Base-by-base conservation (phyloP, 129 eudicot genomes). In the Lactuca sativa region DNA sequence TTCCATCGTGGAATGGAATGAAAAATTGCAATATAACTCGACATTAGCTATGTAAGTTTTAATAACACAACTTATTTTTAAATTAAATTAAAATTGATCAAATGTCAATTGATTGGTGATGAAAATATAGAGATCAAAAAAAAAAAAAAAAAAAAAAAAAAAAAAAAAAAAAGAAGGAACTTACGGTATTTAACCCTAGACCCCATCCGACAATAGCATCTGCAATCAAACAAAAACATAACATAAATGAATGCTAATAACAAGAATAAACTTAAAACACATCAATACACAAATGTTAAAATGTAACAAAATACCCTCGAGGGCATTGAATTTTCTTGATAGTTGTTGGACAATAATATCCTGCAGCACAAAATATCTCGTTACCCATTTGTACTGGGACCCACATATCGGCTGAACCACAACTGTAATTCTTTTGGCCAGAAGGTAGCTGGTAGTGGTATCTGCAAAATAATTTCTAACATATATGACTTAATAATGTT, bases 321-420 rank as follows among this genome's bases (percentile, higher is more conserved):
- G 76, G 79, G 77, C 99, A 95, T 21, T 76, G 65, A 55, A 55
- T 60, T 82, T 80, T 84, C 76, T 80, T 66, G 72, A 77, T 78
- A 44, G 95, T 90, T 60, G 89, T 83, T 75, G 99, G 99, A 75
- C 99, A 95, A 70, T 79, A 95, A 70, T 84, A 83, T 65, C 99
- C 99, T n/a, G 97, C 81, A 66, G 84, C 77, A 43, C 99, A 95
- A 57, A 95, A 90, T 70, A 90, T 65, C 62, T 95, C 92, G 8
- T 48, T 78, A 74, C 91, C 83, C 70, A 73, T 59, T 10, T 82
- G 58, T 25, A 83, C 82, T 32, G 87, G 87, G 10, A 82, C 86
- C 99, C 99, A 95, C 75, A 78, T 71, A 74, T 95, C 97, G 15
- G 99, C 97, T 80, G 89, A 93, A 57, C 99, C 99, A 51, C 99